Base-by-base conservation (phyloP, 1,284 basidiomycete species). In the Bondarzewia mesenterica region DNA sequence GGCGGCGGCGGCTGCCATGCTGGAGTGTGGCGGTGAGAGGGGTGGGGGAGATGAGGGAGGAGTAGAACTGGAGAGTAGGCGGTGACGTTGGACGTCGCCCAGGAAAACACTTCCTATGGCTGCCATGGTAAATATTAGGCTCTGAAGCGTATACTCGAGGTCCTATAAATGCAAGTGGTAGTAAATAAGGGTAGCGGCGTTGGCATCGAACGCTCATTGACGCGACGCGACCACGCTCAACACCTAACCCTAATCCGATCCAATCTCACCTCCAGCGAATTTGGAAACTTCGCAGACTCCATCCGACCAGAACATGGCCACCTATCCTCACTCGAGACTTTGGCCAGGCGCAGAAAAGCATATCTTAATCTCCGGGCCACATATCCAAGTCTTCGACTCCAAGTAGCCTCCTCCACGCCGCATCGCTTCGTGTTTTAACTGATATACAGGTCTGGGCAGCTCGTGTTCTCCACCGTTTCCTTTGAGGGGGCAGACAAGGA, bases 101-200 rank as follows among this genome's bases (percentile, higher is more conserved):
- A 88, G 72, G 61, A 88, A 88, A 18, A 84, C 85, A 56, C 82
- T 85, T 40, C 85, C 84, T 40, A 40, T 32, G 12, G n/a, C n/a
- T n/a, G n/a, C n/a, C n/a, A n/a, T n/a, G n/a, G n/a, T n/a, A n/a
- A n/a, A n/a, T n/a, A n/a, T n/a, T n/a, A n/a, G n/a, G n/a, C n/a
- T n/a, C n/a, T n/a, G n/a, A n/a, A n/a, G n/a, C n/a, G n/a, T n/a
- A n/a, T n/a, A n/a, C n/a, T n/a, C n/a, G n/a, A n/a, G n/a, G n/a
- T n/a, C n/a, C n/a, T n/a, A n/a, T n/a, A n/a, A n/a, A n/a, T n/a
- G n/a, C n/a, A n/a, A n/a, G n/a, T n/a, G n/a, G n/a, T n/a, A n/a
- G n/a, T n/a, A n/a, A n/a, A n/a, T n/a, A n/a, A n/a, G n/a, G n/a
- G n/a, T n/a, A n/a, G n/a, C n/a, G n/a, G n/a, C n/a, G n/a, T n/a